Evolutionary conservation across 2,329 filamentous ascomycete genomes (phyloP), one percentile per base, ranked within the genome.

Genomic region (Plectosphaerella cucumerina): DNA sequence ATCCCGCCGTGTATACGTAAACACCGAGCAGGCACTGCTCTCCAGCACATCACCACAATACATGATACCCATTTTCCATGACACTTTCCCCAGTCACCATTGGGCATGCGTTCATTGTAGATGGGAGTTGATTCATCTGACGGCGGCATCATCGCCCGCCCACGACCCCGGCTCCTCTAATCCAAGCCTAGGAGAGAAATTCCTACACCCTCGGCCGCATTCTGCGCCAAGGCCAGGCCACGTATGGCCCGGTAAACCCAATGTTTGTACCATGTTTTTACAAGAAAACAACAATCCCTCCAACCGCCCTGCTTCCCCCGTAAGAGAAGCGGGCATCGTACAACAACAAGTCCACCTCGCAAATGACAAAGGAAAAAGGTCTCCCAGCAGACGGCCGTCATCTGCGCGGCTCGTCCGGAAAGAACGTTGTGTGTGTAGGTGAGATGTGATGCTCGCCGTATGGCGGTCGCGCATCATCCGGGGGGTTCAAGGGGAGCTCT

Each of bases 351-450:
- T 26, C 43, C 17, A 20, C 11, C 35, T 39, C 26, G 22, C 12
- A 50, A 34, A 44, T 20, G 39, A 56, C 54, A 56, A 56, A 56
- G 49, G 53, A 53, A 51, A 56, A 10, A 51, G 42, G 15, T 22
- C 21, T 53, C 22, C 37, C 45, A 23, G 26, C 45, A 20, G 18
- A 42, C 39, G 39, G 39, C 39, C 39, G 39, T 17, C 39, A 17
- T 42, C 39, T 18, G 39, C 18, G 39, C 39, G 39, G 39, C 39
- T 17, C 39, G 17, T 42, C 39, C 39, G 39, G 39, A 11, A 31
- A 31, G 26, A 31, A 31, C 26, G 26, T 31, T 31, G 26, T 31
- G 37, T 41, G 18, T 41, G 39, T 17, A 10, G 14, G 35, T 42
- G n/a, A 10, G 17, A 42, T 42, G 31, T n/a, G 8, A 21, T 20